These are phyloP conservation scores for Apiospora marii DNA, from an alignment of 2,329 filamentous ascomycete genomes.

Conservation along the genomic window DNA sequence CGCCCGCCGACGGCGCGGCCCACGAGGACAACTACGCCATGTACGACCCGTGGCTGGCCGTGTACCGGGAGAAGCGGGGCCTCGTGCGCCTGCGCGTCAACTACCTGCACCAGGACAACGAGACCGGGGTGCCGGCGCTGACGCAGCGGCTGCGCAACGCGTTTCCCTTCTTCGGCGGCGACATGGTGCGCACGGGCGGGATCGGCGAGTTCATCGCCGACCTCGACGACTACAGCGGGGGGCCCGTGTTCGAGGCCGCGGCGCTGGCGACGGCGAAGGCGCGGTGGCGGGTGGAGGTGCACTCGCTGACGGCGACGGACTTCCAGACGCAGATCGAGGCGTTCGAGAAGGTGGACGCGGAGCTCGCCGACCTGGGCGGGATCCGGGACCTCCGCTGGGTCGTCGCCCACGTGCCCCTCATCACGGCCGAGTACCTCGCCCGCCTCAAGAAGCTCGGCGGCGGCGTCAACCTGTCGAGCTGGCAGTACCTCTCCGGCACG, in stretches of 20 bases:
- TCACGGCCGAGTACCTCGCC: conserved; percentile 36
- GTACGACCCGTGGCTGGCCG: conserved; percentile 38
- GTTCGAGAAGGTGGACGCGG: conserved; percentile 35
- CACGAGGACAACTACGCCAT: conserved; percentile 38
- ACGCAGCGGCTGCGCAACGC: conserved; percentile 37
- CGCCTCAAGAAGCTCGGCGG: conserved; percentile 38
- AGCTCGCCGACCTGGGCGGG: not conserved
- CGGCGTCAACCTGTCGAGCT: conserved; percentile 40
- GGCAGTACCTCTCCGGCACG: conserved; percentile 36
- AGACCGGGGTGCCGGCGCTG: conserved; percentile 30
- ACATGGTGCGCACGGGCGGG: conserved; percentile 39
- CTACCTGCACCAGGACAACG: conserved; percentile 38
- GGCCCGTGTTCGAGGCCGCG: conserved; percentile 38
- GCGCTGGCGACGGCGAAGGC: conserved; percentile 34
- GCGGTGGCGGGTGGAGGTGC: conserved; percentile 41
- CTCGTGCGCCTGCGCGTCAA: conserved; percentile 39
- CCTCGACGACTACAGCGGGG: conserved; percentile 34
- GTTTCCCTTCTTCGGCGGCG: conserved; percentile 39
- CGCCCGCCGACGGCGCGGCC: conserved; percentile 36
- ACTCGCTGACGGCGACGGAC: conserved; percentile 36
- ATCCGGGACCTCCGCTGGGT: conserved; percentile 39
- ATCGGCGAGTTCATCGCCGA: conserved; percentile 40
- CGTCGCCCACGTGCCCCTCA: conserved; percentile 40
- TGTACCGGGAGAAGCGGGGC: conserved; percentile 32
- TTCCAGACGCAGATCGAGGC: conserved; percentile 36